phyloP scores from a whole-genome alignment of 495 filamentous ascomycete species.

The Podospora appendiculata region DNA sequence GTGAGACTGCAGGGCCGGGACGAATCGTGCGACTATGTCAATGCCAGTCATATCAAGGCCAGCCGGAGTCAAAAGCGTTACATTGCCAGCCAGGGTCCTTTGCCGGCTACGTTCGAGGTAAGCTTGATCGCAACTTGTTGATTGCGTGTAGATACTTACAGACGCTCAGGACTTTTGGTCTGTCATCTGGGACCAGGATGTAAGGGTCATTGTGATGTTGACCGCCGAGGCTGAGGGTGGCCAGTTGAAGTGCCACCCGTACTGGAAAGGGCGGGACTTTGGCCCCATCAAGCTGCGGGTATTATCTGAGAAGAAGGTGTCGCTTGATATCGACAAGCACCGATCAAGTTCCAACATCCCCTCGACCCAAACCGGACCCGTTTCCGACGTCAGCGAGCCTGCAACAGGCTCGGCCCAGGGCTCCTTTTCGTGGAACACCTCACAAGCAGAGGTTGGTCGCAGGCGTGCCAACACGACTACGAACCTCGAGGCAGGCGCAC shows the following conservation, averaged over 20 bases:
- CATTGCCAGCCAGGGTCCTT: slow-evolving; percentile 90
- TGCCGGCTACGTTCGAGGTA: slow-evolving; percentile 88
- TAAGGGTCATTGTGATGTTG: slow-evolving; percentile 88
- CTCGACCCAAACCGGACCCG: slow-evolving; percentile 14
- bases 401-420: background rate
- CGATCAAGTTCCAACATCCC: slow-evolving; percentile 14
- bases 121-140: slow-evolving; percentile 24
- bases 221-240: slow-evolving; percentile 95
- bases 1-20: slow-evolving; percentile 68
- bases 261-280: slow-evolving; percentile 78
- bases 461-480: slow-evolving; percentile 38
- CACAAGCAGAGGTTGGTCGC: slow-evolving; percentile 19
- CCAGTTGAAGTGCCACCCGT: slow-evolving; percentile 89
- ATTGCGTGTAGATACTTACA: slow-evolving; percentile 27
- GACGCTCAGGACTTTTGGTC: slow-evolving; percentile 92
- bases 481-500: slow-evolving; percentile 12
- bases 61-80: slow-evolving; percentile 77
- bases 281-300: slow-evolving; percentile 69
- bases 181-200: slow-evolving; percentile 93
- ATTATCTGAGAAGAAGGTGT: slow-evolving; percentile 72
- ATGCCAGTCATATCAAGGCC: slow-evolving; percentile 79
- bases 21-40: slow-evolving; percentile 86
- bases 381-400: slow-evolving; percentile 14
- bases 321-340: slow-evolving; percentile 57
- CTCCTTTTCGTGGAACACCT: background rate